Percentiles rank a stretch among this genome's conserved stretches.
phyloP scores from a whole-genome alignment of 208 protist species.

The Acanthamoeba royreba region DNA sequence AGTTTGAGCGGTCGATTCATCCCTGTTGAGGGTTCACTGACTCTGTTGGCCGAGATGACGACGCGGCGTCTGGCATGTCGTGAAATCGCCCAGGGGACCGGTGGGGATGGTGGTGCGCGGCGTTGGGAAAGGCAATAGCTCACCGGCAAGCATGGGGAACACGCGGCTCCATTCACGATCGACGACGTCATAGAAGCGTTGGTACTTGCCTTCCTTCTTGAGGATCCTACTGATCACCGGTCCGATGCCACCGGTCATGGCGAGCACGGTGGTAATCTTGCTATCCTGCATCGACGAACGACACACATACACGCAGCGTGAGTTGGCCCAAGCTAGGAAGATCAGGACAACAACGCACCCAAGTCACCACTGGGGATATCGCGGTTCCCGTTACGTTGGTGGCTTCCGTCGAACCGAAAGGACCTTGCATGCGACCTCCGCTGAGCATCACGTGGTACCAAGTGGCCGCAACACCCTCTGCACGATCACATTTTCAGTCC shows the following conservation, averaged over 20 bases:
- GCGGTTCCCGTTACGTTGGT: slow-evolving; percentile 43
- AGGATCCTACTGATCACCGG: slow-evolving; percentile 26
- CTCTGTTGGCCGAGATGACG: no score
- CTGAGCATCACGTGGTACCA: slow-evolving; percentile 67
- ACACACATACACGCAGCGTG: neutral
- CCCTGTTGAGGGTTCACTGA: no score
- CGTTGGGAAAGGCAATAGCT: slow-evolving; percentile 18
- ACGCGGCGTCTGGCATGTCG: neutral
- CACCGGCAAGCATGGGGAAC: slow-evolving; percentile 43
- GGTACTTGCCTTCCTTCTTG: neutral
- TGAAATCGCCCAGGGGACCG: neutral
- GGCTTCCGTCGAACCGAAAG: slow-evolving; percentile 57
- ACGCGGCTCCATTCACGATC: slow-evolving; percentile 48
- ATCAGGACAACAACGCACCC: slow-evolving; percentile 25
- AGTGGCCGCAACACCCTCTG: slow-evolving; percentile 6
- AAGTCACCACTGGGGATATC: slow-evolving; percentile 65
- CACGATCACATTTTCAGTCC: neutral
- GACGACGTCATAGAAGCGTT: slow-evolving; percentile 48
- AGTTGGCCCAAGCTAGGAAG: neutral
- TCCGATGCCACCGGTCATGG: slow-evolving; percentile 36
- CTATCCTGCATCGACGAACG: neutral
- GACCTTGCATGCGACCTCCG: slow-evolving; percentile 59
- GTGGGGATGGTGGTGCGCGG: slow-evolving; percentile 3
- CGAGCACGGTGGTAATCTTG: slow-evolving; percentile 55
- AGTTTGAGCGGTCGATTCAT: no score